phyloP scores from a whole-genome alignment of 805 yeast genomes.

The Suhomyces tanzawaensis region DNA sequence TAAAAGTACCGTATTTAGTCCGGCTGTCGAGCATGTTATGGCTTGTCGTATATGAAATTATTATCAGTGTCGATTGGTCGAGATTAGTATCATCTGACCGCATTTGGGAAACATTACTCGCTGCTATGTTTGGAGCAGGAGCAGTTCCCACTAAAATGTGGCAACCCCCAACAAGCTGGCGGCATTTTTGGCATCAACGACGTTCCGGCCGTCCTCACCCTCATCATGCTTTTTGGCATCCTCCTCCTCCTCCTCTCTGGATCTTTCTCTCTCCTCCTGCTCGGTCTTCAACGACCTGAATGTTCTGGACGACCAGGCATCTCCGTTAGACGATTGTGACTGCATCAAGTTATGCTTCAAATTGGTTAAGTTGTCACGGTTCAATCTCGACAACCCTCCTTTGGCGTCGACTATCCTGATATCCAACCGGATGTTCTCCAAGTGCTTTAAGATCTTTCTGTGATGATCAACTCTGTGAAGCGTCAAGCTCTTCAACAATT shows the following conservation, averaged over 20 bases:
- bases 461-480: conserved; percentile 80
- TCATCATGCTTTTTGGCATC: conserved; percentile 16
- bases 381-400: conserved; percentile 82
- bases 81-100: too few species aligned
- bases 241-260: conserved; percentile 11
- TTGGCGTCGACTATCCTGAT: conserved; percentile 69
- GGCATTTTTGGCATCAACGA: conserved; percentile 77
- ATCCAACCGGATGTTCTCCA: conserved; percentile 71
- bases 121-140: too few species aligned
- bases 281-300: conserved; percentile 34
- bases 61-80: too few species aligned
- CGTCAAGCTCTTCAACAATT: conserved; percentile 56
- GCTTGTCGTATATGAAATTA: too few species aligned
- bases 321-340: conserved; percentile 42
- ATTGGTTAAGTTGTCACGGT: conserved; percentile 61
- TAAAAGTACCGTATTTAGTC: too few species aligned
- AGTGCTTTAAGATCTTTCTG: conserved; percentile 68
- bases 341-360: conserved; percentile 42
- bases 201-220: conserved; percentile 22
- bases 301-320: conserved; percentile 44
- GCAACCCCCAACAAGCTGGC: conserved; percentile 78
- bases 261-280: conserved; percentile 20
- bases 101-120: too few species aligned
- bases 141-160: conserved; percentile 48
- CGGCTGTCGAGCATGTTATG: too few species aligned